These are phyloP conservation scores for Trichosporon inkin DNA, from an alignment of 1,284 basidiomycete species.

Conservation along the genomic window DNA sequence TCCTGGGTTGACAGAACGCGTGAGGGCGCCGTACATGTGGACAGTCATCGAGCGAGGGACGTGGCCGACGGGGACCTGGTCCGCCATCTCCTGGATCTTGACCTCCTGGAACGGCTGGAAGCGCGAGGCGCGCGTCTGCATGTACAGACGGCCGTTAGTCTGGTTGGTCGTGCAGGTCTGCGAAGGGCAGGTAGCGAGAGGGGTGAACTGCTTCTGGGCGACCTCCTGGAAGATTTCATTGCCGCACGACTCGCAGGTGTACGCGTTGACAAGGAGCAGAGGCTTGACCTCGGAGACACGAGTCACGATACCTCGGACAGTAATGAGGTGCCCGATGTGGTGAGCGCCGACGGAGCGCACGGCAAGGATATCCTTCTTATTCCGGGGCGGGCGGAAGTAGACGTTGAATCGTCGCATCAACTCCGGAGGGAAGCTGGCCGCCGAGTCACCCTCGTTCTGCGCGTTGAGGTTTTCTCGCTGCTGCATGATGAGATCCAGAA, in stretches of 20 bases:
- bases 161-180: conserved; percentile 79
- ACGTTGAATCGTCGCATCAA: conserved; percentile 91
- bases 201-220: conserved; percentile 85
- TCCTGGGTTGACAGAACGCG: conserved; percentile 88
- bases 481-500: conserved; percentile 89
- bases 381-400: conserved; percentile 81
- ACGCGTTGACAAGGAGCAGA: conserved; percentile 92
- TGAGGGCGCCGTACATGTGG: conserved; percentile 85
- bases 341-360: conserved; percentile 84
- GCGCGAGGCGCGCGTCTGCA: conserved; percentile 95
- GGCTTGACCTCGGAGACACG: conserved; percentile 99
- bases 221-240: conserved; percentile 99
- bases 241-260: conserved; percentile 97
- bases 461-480: conserved; percentile 86
- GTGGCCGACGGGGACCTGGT: conserved; percentile 98
- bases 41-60: conserved; percentile 98
- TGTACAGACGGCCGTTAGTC: conserved; percentile 86
- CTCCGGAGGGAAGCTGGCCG: conserved; percentile 69
- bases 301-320: conserved; percentile 94
- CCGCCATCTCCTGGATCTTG: conserved; percentile 99
- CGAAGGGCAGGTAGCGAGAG: conserved; percentile 81
- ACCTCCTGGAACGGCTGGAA: conserved; percentile 99
- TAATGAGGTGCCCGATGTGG: conserved; percentile 87
- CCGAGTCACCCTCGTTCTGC: conserved; percentile 48
- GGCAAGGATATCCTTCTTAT: conserved; percentile 63